Evolutionary conservation across 345 rosid genomes (phyloP), one percentile per base, ranked within the genome.

Genomic region (Psidium friedrichsthalianum): DNA sequence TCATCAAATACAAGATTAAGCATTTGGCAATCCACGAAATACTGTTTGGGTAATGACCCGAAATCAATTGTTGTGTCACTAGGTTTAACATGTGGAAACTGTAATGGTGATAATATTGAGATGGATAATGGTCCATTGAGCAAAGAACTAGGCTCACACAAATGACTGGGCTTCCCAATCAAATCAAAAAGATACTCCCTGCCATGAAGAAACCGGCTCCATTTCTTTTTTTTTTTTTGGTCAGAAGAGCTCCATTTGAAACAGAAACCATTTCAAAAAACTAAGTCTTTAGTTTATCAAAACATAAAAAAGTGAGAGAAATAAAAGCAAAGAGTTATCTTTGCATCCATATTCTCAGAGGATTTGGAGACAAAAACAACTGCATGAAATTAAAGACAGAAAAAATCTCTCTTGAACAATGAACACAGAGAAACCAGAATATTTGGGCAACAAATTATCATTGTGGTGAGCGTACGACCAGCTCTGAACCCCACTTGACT

Each of bases 161-260:
- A 88, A 90, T 92, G 91, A 85, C 99, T 99, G 56, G 99, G 98
- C 91, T 90, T 94, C 90, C 94, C 97, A 57, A 94, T 90, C 92
- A 98, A 95, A 90, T 98, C 99, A 88, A 98, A 93, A 86, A 95
- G 90, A 91, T 92, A 96, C 89, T 98, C 99, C 96, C 99, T 96
- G 98, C 86, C 92, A 94, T 51, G 40, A 87, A 85, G 42, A 90
- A 51, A 88, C 82, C 27, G 87, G 81, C 88, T 86, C 85, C n/a
- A n/a, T 12, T 8, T 47, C 9, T 1, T 47, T 8, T 8, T 47
- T 47, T 47, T 47, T 47, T n/a, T 47, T 47, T 44, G 51, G 51
- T 47, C 51, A 11, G 51, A 47, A 47, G 51, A 47, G 51, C 51
- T 61, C 74, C 21, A 18, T 61, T 61, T 27, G 24, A 32, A 64